These are phyloP conservation scores for Termitomyces sp. DNA, from an alignment of 768 basidiomycete genomes.

Conservation along the genomic window DNA sequence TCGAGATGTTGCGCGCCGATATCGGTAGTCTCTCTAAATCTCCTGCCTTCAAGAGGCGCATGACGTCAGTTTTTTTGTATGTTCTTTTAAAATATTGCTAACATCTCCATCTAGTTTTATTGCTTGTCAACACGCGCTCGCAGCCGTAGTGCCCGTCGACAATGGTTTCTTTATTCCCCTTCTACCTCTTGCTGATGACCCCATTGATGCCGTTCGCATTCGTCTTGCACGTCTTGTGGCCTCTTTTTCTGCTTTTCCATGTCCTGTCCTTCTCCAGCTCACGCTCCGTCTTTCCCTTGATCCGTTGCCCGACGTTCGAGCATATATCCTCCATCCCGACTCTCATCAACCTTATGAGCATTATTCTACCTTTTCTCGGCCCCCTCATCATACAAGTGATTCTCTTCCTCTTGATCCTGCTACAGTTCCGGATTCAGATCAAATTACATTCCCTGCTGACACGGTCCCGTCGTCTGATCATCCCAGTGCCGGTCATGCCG, in stretches of 20 bases:
- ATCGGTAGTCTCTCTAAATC: constrained; percentile 42
- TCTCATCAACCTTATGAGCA: constrained; percentile 2
- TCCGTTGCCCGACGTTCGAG: constrained; percentile 53
- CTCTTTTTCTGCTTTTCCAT: constrained; percentile 15
- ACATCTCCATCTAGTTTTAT: constrained; percentile 50
- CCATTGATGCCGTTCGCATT: constrained; percentile 80
- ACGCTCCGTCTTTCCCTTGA: constrained; percentile 48
- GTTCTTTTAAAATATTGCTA: constrained; percentile 2
- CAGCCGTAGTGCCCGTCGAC: constrained; percentile 35
- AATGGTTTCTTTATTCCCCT: constrained; percentile 54
- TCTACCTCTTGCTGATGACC: constrained; percentile 53
- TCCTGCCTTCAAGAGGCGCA: constrained; percentile 51
- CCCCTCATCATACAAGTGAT: constrained; percentile 15
- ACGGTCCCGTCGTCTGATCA: constrained; percentile 3
- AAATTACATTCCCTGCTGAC: neutral
- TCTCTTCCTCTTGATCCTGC: neutral
- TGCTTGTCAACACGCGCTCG: constrained; percentile 64
- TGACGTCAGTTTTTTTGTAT: constrained; percentile 52
- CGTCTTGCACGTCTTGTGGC: constrained; percentile 74
- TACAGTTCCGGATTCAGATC: neutral
- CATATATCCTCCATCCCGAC: constrained; percentile 43
- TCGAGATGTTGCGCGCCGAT: constrained; percentile 34
- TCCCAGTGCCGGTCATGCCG: neutral
- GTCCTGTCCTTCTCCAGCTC: constrained; percentile 32
- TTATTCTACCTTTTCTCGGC: constrained; percentile 34